These are phyloP conservation scores for Begonia masoniana DNA, from an alignment of 306 rosid species.

Conservation along the genomic window DNA sequence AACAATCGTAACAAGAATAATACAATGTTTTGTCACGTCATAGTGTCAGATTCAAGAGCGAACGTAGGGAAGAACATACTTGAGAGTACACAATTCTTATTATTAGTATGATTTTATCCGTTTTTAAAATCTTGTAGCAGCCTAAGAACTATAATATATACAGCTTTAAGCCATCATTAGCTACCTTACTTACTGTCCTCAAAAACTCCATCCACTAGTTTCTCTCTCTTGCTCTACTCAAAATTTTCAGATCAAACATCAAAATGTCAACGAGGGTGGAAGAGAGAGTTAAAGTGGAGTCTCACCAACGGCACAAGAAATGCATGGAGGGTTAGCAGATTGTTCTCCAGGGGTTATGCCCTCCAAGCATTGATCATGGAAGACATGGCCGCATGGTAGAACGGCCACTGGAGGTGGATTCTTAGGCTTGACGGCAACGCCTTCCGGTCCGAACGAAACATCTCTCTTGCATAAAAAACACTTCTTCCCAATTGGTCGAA, in stretches of 20 bases:
- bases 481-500: constrained; percentile 26
- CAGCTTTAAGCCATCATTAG: too few species aligned
- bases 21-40: too few species aligned
- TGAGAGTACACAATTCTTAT: too few species aligned
- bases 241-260: not conserved
- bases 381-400: constrained; percentile 57
- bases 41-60: too few species aligned
- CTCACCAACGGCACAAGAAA: constrained; percentile 41
- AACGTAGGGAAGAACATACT: too few species aligned
- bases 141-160: too few species aligned
- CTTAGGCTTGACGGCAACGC: constrained; percentile 22
- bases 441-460: constrained; percentile 39
- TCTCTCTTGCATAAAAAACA: constrained; percentile 55
- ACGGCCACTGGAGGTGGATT: constrained; percentile 27
- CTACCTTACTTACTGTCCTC: too few species aligned
- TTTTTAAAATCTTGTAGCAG: too few species aligned
- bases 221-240: not conserved
- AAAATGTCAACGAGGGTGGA: not conserved
- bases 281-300: constrained; percentile 3
- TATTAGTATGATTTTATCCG: too few species aligned
- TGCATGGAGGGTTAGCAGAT: constrained; percentile 43
- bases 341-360: constrained; percentile 39
- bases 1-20: too few species aligned
- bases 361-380: constrained; percentile 45
- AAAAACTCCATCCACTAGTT: too few species aligned